Evolutionary conservation across 768 basidiomycete species (phyloP).

Genomic region (Boletus rubescentipes): DNA sequence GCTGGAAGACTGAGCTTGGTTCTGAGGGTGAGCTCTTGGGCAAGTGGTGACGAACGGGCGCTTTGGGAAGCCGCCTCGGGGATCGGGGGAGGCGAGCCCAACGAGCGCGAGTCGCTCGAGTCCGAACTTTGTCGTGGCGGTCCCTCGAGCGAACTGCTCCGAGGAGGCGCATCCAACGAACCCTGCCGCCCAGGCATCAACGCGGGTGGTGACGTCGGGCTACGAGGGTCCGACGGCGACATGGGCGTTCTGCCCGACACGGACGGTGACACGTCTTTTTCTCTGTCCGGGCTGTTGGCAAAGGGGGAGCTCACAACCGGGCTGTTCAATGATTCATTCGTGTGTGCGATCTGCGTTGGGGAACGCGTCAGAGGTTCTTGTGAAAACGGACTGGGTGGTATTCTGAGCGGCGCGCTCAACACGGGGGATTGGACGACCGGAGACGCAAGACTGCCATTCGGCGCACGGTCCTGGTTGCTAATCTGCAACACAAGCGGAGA

Average conservation of each 20-base stretch:
- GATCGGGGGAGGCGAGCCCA: conserved; percentile 42
- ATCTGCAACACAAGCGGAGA: conserved; percentile 19
- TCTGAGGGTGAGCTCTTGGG: conserved; percentile 40
- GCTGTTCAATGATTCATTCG: conserved; percentile 7
- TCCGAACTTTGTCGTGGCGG: conserved; percentile 23
- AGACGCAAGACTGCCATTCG: conserved; percentile 1
- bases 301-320: conserved; percentile 15
- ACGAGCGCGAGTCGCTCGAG: conserved; percentile 34
- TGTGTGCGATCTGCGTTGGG: neutral
- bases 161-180: conserved; percentile 20
- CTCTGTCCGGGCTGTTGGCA: conserved; percentile 10
- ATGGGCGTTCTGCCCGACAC: conserved; percentile 9
- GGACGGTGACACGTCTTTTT: conserved; percentile 24
- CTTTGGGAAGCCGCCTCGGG: conserved; percentile 38
- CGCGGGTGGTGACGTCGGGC: conserved; percentile 9
- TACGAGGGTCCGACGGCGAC: conserved; percentile 13
- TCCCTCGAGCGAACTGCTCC: conserved; percentile 22
- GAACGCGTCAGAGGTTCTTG: conserved; percentile 20
- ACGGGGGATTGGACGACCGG: conserved; percentile 38
- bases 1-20: conserved; percentile 70
- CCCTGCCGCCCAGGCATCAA: conserved; percentile 11
- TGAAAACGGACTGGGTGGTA: conserved; percentile 39
- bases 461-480: conserved; percentile 4
- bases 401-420: conserved; percentile 25
- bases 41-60: conserved; percentile 25